Evolutionary conservation across 768 basidiomycete species (phyloP).

Genomic region (Lentinula detonsa): DNA sequence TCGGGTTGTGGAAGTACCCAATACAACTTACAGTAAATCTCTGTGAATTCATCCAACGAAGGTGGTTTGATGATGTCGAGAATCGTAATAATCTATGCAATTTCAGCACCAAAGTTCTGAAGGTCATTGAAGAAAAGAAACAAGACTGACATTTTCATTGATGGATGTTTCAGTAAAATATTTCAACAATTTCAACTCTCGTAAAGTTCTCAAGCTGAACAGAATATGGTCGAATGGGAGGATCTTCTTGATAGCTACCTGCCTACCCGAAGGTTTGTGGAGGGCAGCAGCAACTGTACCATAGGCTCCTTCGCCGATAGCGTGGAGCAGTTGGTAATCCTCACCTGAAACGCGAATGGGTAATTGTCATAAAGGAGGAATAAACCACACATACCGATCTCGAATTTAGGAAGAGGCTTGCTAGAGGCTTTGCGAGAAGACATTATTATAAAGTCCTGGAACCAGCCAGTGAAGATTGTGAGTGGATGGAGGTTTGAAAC

Average conservation of each 20-base stretch:
- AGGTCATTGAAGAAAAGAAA: conserved; percentile 1
- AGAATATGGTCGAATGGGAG: conserved; percentile 91
- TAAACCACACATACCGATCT: conserved; percentile 44
- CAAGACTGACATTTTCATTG: conserved; percentile 64
- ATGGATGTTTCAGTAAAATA: conserved; percentile 77
- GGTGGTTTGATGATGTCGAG: conserved; percentile 85
- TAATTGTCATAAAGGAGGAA: conserved; percentile 2
- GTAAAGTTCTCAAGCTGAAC: conserved; percentile 83
- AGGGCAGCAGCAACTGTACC: conserved; percentile 87
- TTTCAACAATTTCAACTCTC: conserved; percentile 87
- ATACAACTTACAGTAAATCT: conserved; percentile 66
- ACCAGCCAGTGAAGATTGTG: conserved; percentile 36
- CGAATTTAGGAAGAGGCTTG: conserved; percentile 69
- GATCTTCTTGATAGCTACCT: conserved; percentile 95
- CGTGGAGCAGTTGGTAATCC: conserved; percentile 67
- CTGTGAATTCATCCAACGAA: conserved; percentile 70
- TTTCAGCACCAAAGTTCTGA: neutral
- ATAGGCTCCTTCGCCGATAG: conserved; percentile 83
- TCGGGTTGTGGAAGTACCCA: conserved; percentile 5
- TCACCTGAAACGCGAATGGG: conserved; percentile 37
- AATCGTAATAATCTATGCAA: conserved; percentile 78
- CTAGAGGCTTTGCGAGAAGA: conserved; percentile 45
- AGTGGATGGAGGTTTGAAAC: neutral
- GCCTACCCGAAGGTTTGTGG: conserved; percentile 72
- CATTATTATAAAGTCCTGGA: conserved; percentile 47